phyloP scores from a whole-genome alignment of 2,329 filamentous ascomycete species.

The Dactylella cylindrospora region DNA sequence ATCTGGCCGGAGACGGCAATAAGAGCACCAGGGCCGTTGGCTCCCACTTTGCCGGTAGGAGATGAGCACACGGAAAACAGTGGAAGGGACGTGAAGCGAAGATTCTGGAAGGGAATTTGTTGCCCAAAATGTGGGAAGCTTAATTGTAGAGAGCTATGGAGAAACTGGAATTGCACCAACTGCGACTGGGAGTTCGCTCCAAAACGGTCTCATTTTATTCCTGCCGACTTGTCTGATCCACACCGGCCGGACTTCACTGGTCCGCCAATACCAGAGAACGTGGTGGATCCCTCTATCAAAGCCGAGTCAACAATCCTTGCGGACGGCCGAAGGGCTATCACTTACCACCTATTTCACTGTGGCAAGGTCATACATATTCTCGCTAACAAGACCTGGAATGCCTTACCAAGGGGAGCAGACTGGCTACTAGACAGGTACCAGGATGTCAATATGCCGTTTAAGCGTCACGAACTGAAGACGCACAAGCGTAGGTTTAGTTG shows the following conservation, averaged over 20 bases:
- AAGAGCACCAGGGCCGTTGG: slow-evolving; percentile 12
- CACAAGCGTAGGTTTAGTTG: slow-evolving; percentile 45
- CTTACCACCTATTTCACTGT: slow-evolving; percentile 51
- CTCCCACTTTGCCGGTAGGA: slow-evolving; percentile 18
- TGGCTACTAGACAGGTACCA: slow-evolving; percentile 59
- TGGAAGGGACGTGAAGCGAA: slow-evolving; percentile 46
- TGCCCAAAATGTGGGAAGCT: slow-evolving; percentile 67
- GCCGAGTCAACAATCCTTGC: slow-evolving; percentile 48
- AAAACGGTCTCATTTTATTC: slow-evolving; percentile 49
- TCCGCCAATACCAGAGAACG: slow-evolving; percentile 46
- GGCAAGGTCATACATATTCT: slow-evolving; percentile 62
- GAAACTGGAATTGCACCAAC: slow-evolving; percentile 63
- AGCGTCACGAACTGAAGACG: slow-evolving; percentile 53
- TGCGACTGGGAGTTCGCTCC: slow-evolving; percentile 57
- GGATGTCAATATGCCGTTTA: slow-evolving; percentile 47
- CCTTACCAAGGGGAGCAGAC: slow-evolving; percentile 61
- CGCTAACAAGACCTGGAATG: slow-evolving; percentile 59
- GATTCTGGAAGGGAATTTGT: slow-evolving; percentile 65
- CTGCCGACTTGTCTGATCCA: slow-evolving; percentile 52
- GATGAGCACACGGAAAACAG: slow-evolving; percentile 13
- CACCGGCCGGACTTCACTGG: slow-evolving; percentile 50
- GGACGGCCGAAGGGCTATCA: slow-evolving; percentile 51
- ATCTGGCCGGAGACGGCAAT: slow-evolving; percentile 45
- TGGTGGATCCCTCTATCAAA: slow-evolving; percentile 50
- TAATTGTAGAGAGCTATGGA: slow-evolving; percentile 63